Percentiles rank a stretch among this genome's conserved stretches.
These are phyloP conservation scores for Colletotrichum ledebouriae DNA, from an alignment of 2,329 filamentous ascomycete genomes.

Conservation along the genomic window DNA sequence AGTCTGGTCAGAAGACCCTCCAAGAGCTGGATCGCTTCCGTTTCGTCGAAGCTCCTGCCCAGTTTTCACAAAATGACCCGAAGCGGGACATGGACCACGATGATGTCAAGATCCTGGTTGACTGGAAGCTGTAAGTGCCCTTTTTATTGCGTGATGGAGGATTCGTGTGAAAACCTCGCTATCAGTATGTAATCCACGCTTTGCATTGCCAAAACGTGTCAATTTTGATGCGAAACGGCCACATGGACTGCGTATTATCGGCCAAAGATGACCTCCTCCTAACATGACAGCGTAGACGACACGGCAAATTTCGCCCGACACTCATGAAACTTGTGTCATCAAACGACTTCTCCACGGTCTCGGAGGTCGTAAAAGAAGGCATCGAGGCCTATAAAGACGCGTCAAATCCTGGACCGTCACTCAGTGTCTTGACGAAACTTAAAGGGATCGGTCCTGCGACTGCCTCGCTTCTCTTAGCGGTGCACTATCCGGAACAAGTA, in stretches of 20 bases:
- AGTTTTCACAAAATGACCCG: slow-evolving; percentile 56
- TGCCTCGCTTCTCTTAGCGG: slow-evolving; percentile 78
- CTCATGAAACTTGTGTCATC: slow-evolving; percentile 72
- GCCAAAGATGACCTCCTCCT: not conserved
- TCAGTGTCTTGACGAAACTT: slow-evolving; percentile 70
- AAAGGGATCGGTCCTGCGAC: slow-evolving; percentile 85
- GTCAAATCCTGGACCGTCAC: slow-evolving; percentile 55
- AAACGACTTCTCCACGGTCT: slow-evolving; percentile 66
- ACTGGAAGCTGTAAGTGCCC: slow-evolving; percentile 77
- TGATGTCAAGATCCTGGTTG: slow-evolving; percentile 72
- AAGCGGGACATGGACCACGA: slow-evolving; percentile 63
- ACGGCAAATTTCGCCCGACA: slow-evolving; percentile 73
- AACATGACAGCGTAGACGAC: slow-evolving; percentile 56
- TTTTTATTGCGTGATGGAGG: too few species aligned
- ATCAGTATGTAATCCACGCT: not conserved
- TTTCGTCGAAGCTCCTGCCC: slow-evolving; percentile 64
- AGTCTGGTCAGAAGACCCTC: slow-evolving; percentile 65
- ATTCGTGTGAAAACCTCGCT: too few species aligned
- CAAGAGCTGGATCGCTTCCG: slow-evolving; percentile 71
- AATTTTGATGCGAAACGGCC: not conserved
- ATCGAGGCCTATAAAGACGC: slow-evolving; percentile 60
- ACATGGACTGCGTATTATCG: not conserved
- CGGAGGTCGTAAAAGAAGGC: slow-evolving; percentile 64
- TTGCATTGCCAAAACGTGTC: not conserved
- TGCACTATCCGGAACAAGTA: slow-evolving; percentile 69